Conservation (phyloP, 257 asterid species). For the Solanum medicagineum region DNA sequence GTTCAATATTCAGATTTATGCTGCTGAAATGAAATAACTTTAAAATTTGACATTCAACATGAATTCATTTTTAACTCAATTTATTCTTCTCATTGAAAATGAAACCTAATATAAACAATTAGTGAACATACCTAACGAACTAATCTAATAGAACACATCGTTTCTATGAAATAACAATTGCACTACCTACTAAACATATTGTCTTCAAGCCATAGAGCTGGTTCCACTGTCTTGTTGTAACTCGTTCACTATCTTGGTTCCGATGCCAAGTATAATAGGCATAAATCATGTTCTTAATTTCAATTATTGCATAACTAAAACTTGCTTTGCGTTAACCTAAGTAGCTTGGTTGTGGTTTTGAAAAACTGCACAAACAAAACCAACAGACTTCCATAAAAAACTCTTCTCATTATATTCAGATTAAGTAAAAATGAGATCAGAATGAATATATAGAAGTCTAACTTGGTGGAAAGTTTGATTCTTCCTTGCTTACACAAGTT, state of each 20-base stretch:
- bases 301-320: constrained; percentile 44
- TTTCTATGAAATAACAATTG: background rate
- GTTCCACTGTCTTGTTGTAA: constrained; percentile 28
- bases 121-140: background rate
- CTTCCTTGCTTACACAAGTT: too few relatives aligned
- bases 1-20: too few relatives aligned
- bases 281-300: constrained; percentile 40
- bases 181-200: background rate
- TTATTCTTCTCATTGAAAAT: background rate
- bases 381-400: too few relatives aligned
- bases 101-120: background rate
- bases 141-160: background rate
- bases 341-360: constrained; percentile 38
- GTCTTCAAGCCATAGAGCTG: background rate
- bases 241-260: constrained; percentile 32
- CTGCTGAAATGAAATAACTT: too few relatives aligned
- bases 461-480: background rate
- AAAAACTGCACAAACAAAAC: constrained; percentile 15
- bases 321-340: constrained; percentile 50
- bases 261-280: constrained; percentile 48
- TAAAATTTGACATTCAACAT: too few relatives aligned
- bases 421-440: background rate
- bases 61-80: too few relatives aligned
- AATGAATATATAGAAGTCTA: background rate
- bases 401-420: background rate